phyloP scores from a whole-genome alignment of 441 rosid species.

The Bocquillonia castaneifolia region DNA sequence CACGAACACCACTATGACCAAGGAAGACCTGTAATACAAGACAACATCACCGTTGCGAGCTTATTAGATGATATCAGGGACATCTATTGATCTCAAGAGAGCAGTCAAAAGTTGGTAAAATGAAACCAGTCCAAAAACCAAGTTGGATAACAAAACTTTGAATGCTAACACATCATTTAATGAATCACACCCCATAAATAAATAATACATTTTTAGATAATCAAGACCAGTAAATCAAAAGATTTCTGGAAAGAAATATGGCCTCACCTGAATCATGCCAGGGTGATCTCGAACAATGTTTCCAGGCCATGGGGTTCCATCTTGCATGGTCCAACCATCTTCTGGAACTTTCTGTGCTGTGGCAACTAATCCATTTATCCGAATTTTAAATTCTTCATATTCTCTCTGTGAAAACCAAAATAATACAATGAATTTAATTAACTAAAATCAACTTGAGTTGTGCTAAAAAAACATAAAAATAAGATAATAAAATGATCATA shows the following conservation, averaged over 20 bases:
- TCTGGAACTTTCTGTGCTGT: conserved; percentile 95
- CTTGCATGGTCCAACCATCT: conserved; percentile 99
- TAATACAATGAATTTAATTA: background rate
- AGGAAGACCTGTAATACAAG: conserved; percentile 64
- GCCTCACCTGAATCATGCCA: conserved; percentile 87
- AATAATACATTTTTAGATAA: background rate
- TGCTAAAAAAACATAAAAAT: background rate
- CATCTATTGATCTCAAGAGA: background rate
- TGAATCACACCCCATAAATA: background rate
- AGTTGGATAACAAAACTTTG: background rate
- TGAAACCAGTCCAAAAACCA: background rate
- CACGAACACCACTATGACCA: conserved; percentile 78
- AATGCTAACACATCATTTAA: too few relatives aligned
- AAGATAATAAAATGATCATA: background rate
- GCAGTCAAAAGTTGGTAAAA: background rate
- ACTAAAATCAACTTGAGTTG: background rate
- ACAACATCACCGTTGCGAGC: too few relatives aligned
- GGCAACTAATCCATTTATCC: conserved; percentile 78
- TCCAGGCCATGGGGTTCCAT: conserved; percentile 99
- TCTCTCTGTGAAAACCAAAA: conserved; percentile 74
- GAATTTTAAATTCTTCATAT: conserved; percentile 87
- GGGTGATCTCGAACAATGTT: conserved; percentile 86
- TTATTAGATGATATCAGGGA: too few relatives aligned
- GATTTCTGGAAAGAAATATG: background rate
- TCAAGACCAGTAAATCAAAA: background rate